A percentile compares a stretch with the other conserved stretches of the same genome.
phyloP scores from a whole-genome alignment of 352 stramenopile species.

The Pythium sp. region DNA sequence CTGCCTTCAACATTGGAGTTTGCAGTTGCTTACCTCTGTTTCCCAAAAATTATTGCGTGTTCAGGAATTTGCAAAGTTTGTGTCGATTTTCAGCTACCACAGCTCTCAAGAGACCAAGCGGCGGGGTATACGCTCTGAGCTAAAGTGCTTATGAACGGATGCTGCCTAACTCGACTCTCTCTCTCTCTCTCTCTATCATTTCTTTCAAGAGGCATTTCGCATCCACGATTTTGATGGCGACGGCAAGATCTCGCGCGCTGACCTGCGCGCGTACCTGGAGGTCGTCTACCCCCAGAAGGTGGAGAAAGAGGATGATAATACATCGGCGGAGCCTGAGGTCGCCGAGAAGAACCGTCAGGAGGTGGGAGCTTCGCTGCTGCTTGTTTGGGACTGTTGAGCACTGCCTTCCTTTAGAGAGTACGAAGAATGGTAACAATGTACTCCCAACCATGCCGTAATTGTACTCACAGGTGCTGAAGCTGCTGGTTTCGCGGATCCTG shows the following conservation, averaged over 20 bases:
- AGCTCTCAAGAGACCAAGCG: conserved; percentile 49
- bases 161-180: neutral
- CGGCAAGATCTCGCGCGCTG: conserved; percentile 57
- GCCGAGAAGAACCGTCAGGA: conserved; percentile 28
- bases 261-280: conserved; percentile 46
- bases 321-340: neutral
- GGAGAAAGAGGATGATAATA: conserved; percentile 24
- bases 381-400: neutral
- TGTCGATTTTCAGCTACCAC: conserved; percentile 58
- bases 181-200: neutral
- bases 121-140: conserved; percentile 25
- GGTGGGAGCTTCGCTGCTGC: conserved; percentile 14
- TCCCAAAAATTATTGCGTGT: neutral
- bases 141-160: neutral
- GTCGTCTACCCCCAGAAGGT: conserved; percentile 34
- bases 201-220: conserved; percentile 45
- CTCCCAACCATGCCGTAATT: too few relatives aligned
- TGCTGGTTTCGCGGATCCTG: conserved; percentile 42
- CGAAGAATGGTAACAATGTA: too few relatives aligned
- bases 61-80: conserved; percentile 57
- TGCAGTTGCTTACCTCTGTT: too few relatives aligned
- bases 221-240: conserved; percentile 75
- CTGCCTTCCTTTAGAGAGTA: too few relatives aligned
- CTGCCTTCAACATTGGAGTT: neutral
- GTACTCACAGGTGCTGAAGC: conserved; percentile 31